Percentiles rank a stretch among this genome's conserved stretches.
phyloP scores from a whole-genome alignment of 495 filamentous ascomycete species.

The Thermochaetoides thermophila region DNA sequence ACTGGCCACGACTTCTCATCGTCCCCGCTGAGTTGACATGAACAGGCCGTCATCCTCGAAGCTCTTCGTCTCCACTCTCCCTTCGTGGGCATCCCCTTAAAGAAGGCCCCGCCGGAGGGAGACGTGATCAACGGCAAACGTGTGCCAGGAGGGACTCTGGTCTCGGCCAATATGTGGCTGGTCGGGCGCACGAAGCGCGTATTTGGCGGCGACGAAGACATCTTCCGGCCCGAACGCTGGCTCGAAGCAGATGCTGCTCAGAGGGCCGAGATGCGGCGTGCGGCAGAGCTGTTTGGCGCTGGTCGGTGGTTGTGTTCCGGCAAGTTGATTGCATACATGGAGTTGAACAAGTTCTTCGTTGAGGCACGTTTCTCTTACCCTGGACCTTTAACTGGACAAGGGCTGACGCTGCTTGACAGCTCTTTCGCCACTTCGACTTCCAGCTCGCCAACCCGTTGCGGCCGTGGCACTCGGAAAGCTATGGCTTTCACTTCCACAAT shows the following conservation, averaged over 20 bases:
- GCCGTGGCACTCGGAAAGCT: slow-evolving; percentile 21
- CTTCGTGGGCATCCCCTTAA: slow-evolving; percentile 21
- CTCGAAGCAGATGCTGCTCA: slow-evolving; percentile 25
- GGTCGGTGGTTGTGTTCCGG: slow-evolving; percentile 32
- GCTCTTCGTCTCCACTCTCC: slow-evolving; percentile 32
- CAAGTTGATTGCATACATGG: slow-evolving; percentile 28
- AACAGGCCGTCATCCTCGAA: slow-evolving; percentile 35
- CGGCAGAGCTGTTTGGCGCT: slow-evolving; percentile 27
- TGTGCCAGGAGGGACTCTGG: slow-evolving; percentile 36
- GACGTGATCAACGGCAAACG: slow-evolving; percentile 34
- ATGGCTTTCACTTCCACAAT: slow-evolving; percentile 16
- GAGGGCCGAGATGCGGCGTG: slow-evolving; percentile 23
- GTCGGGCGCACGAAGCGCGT: slow-evolving; percentile 6
- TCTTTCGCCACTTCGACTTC: slow-evolving; percentile 41
- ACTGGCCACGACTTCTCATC: too few species aligned
- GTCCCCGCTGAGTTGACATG: neutral
- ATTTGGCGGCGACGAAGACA: slow-evolving; percentile 29
- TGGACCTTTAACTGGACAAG: neutral
- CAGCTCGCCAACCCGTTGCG: slow-evolving; percentile 32
- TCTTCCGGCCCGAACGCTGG: slow-evolving; percentile 44
- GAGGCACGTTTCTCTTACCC: slow-evolving; percentile 40
- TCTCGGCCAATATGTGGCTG: slow-evolving; percentile 30
- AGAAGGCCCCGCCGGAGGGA: slow-evolving; percentile 36
- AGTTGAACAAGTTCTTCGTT: slow-evolving; percentile 43
- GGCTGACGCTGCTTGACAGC: slow-evolving; percentile 15